Evolutionary conservation across 2,329 filamentous ascomycete species (phyloP), one percentile per base, ranked within the genome.

Genomic region (Kalmusia sp.): DNA sequence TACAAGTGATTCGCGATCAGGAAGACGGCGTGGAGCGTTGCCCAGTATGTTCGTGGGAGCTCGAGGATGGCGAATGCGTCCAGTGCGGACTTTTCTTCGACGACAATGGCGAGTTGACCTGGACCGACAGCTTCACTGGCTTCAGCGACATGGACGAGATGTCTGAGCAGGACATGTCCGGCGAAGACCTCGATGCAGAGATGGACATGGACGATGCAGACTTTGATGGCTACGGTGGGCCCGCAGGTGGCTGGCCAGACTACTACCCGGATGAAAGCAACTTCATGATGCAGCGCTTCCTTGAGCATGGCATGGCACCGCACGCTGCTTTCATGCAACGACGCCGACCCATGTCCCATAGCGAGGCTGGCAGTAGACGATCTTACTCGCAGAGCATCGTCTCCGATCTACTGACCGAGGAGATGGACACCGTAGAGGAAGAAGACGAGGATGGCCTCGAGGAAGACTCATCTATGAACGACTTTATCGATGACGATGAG

Each of bases 1-100:
- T 75, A 31, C 52, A 74, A 61, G 62, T 82, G 11, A 75, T 86
- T 30, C 74, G 79, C 40, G 86, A 88, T 59, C 74, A 80, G 28
- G 80, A 81, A 64, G 87, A 89, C 66, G 81, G 82, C 28, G 81
- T 89, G 15, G 75, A 83, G 49, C 80, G 87, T 58, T 90, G 87
- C 67, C 86, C 86, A 1, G 58, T 75, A 2, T 90, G 87, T 70
- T 73, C 79, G 7, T 84, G 83, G 80, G 87, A 90, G 69, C 76
- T 89, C 40, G 84, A 86, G 65, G 84, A 86, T 37, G 83, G 84
- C 51, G 60, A 70, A 62, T 90, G 87, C 62, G 57, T 67, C 19
- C 75, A 78, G 17, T 90, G 87, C 55, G 76, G 75, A 6, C 57
- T 78, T 52, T 80, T 82, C 44, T 83, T 82, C 47, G 77, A 79